Evolutionary conservation across 2,329 filamentous ascomycete genomes (phyloP), one percentile per base, ranked within the genome.

Genomic region (Fusarium stilboides): DNA sequence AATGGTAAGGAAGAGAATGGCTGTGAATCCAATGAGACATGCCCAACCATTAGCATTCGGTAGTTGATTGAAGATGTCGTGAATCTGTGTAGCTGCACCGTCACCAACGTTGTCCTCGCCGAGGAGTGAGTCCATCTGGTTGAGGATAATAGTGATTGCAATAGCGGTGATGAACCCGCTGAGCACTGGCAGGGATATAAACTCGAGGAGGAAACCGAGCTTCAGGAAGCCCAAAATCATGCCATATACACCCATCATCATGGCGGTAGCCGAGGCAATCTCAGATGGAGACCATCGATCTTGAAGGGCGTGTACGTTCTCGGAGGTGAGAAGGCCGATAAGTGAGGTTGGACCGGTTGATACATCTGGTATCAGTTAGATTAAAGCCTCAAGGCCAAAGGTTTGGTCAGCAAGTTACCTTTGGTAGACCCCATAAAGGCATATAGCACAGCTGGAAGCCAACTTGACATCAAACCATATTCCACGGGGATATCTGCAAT

Each of bases 161-260:
- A 89, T 88, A 3, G 89, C 88, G 0, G 88, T 89, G 69, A 91
- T 89, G 78, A 91, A 91, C 6, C 89, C 89, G 8, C 83, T 88
- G 1, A 91, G 82, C 2, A 91, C 87, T 0, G 89, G 89, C 2
- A 89, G 83, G 0, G 89, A 90, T 68, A 91, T 87, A 70, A 90
- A 91, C 62, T 91, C 88, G 20, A 91, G 82, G 7, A 91, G 80
- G 74, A 90, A 91, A 1, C 89, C 89, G 7, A 91, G 84, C 53
- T 88, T 89, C 22, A 91, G 80, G 2, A 91, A 80, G 0, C 89
- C 89, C 4, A 91, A 78, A 17, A 83, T 81, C 22, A 91, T 82
- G 17, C 85, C 82, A 70, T 88, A 89, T 5, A 89, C 80, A 0
- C 89, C 89, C 65, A 91, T 88, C 78, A 88, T 87, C 74, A 91